phyloP scores from a whole-genome alignment of 306 rosid species.

The Crataegus laevigata region DNA sequence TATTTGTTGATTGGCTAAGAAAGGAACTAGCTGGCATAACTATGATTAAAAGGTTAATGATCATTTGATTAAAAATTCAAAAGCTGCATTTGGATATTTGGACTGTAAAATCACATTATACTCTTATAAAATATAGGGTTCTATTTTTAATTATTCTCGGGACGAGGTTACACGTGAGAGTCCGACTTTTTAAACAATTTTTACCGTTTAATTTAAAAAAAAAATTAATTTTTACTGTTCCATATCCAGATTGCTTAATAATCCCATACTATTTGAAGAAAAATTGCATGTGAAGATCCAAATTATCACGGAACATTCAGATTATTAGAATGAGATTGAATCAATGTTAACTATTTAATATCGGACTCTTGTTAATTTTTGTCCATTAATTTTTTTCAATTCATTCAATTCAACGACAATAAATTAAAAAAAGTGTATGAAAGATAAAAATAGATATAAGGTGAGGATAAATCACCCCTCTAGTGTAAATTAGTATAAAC shows the following conservation, averaged over 20 bases:
- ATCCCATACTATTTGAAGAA: too few species aligned
- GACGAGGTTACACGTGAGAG: background rate
- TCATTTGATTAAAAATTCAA: background rate
- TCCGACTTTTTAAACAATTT: too few species aligned
- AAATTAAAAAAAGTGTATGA: too few species aligned
- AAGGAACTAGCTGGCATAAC: background rate
- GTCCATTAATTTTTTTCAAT: too few species aligned
- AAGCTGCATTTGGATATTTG: background rate
- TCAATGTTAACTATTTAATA: too few species aligned
- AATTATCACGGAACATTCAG: background rate
- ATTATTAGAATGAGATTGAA: too few species aligned
- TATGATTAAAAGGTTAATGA: background rate
- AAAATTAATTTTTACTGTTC: too few species aligned
- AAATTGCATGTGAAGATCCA: background rate
- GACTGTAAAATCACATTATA: background rate
- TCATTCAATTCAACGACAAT: accelerated
- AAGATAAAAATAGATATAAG: accelerated
- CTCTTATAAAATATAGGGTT: background rate
- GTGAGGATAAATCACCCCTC: too few species aligned
- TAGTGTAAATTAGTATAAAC: too few species aligned
- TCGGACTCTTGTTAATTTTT: too few species aligned
- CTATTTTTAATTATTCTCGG: background rate
- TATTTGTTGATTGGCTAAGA: background rate
- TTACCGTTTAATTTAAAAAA: too few species aligned
- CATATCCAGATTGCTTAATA: too few species aligned